These are phyloP conservation scores for Agastache rugosa DNA, from an alignment of 257 asterid genomes.

Conservation along the genomic window DNA sequence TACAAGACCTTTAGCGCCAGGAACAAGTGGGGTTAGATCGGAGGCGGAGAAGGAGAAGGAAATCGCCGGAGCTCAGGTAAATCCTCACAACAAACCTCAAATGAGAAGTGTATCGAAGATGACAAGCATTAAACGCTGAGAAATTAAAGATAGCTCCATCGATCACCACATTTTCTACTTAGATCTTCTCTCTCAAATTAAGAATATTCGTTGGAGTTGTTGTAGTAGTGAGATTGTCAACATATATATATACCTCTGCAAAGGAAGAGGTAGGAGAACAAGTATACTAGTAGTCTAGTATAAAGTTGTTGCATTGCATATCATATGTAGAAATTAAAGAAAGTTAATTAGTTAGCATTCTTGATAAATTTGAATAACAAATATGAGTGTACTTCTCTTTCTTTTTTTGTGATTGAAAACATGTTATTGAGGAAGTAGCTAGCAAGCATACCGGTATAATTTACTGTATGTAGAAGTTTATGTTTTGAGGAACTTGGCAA, in stretches of 20 bases:
- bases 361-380: no score
- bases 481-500: no score
- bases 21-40: slow-evolving; percentile 34
- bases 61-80: slow-evolving; percentile 28
- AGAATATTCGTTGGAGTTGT: neutral
- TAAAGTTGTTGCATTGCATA: no score
- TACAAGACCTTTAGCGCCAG: slow-evolving; percentile 32
- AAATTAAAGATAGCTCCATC: slow-evolving; percentile 30
- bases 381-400: no score
- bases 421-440: no score
- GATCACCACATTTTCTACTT: slow-evolving; percentile 16
- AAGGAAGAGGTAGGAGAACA: slow-evolving; percentile 9
- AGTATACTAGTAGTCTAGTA: neutral
- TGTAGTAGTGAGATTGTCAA: slow-evolving; percentile 24
- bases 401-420: no score
- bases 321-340: no score
- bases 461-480: no score
- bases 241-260: slow-evolving; percentile 10
- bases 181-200: neutral
- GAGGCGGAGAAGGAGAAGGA: slow-evolving; percentile 37
- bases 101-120: slow-evolving; percentile 35
- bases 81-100: slow-evolving; percentile 29
- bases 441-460: no score
- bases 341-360: no score
- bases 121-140: slow-evolving; percentile 34